Conservation (phyloP, 768 basidiomycete genomes). For the Phanerodontia chrysosporium region DNA sequence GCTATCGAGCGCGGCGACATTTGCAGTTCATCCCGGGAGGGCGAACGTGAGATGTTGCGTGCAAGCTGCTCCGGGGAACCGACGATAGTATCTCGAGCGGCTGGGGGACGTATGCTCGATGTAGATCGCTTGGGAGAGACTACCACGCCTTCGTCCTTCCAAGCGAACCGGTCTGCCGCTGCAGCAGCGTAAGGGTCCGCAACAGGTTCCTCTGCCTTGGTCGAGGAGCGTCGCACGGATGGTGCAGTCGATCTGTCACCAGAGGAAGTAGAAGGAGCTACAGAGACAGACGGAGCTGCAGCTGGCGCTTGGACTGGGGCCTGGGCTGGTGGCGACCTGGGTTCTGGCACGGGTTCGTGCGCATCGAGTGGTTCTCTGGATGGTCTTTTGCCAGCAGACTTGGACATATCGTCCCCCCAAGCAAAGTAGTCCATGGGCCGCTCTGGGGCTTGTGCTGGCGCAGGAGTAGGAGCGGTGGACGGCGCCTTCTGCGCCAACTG, state of each 20-base stretch:
- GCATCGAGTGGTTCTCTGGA: slow-evolving; percentile 15
- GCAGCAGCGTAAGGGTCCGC: slow-evolving; percentile 18
- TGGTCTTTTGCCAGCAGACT: slow-evolving; percentile 11
- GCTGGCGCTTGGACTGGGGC: not conserved
- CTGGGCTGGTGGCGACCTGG: too few species aligned
- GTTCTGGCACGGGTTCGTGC: slow-evolving; percentile 17
- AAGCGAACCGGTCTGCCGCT: slow-evolving; percentile 19
- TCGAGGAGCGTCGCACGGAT: not conserved
- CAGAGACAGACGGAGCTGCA: slow-evolving; percentile 11
- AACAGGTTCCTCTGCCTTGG: slow-evolving; percentile 6
- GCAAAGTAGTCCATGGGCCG: slow-evolving; percentile 21
- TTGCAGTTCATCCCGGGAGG: not conserved
- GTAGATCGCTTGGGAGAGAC: not conserved
- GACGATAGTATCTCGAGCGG: slow-evolving; percentile 5
- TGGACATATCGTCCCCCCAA: slow-evolving; percentile 12
- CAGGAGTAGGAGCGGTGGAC: not conserved
- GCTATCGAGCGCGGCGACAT: slow-evolving; percentile 3
- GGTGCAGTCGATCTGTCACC: not conserved
- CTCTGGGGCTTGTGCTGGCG: slow-evolving; percentile 8
- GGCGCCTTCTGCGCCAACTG: not conserved
- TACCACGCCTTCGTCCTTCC: slow-evolving; percentile 14
- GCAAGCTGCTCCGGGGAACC: slow-evolving; percentile 11
- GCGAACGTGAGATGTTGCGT: slow-evolving; percentile 6
- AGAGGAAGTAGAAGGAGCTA: slow-evolving; percentile 14
- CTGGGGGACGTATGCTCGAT: not conserved